phyloP scores from a whole-genome alignment of 148 eudicot genomes.

The Talinum fruticosum region DNA sequence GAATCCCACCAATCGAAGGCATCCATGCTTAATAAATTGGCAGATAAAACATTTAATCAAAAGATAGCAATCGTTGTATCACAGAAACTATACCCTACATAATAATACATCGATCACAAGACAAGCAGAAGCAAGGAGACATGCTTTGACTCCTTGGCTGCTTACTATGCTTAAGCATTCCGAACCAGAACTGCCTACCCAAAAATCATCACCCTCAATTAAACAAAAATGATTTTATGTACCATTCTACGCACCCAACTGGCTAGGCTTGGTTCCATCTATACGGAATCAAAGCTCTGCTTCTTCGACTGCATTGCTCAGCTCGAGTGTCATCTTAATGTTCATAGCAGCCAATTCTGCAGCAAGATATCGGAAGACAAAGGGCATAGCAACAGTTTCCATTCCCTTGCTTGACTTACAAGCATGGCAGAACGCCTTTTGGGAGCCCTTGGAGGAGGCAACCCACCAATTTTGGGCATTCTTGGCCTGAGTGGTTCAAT shows the following conservation, averaged over 20 bases:
- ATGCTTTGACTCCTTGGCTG: not conserved
- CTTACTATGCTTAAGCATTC: not conserved
- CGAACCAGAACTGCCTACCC: not conserved
- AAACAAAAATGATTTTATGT: not conserved
- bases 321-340: slow-evolving; percentile 69
- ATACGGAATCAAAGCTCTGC: not conserved
- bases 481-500: slow-evolving; percentile 45
- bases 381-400: slow-evolving; percentile 97
- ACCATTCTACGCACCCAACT: not conserved
- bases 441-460: slow-evolving; percentile 56
- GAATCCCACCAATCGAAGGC: not conserved
- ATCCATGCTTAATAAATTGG: not conserved
- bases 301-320: slow-evolving; percentile 44
- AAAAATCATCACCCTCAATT: not conserved
- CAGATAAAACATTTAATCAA: too few relatives aligned
- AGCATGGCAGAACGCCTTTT: slow-evolving; percentile 62
- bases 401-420: slow-evolving; percentile 81
- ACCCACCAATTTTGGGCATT: slow-evolving; percentile 50
- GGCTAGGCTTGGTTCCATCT: not conserved
- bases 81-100: not conserved
- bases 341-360: slow-evolving; percentile 97
- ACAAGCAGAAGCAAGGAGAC: not conserved
- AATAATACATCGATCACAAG: not conserved
- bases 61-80: not conserved
- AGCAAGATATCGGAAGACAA: slow-evolving; percentile 74